A percentile compares a stretch with the other conserved stretches of the same genome.
These are phyloP conservation scores for Mycena maculata DNA, from an alignment of 768 basidiomycete genomes.

Conservation along the genomic window DNA sequence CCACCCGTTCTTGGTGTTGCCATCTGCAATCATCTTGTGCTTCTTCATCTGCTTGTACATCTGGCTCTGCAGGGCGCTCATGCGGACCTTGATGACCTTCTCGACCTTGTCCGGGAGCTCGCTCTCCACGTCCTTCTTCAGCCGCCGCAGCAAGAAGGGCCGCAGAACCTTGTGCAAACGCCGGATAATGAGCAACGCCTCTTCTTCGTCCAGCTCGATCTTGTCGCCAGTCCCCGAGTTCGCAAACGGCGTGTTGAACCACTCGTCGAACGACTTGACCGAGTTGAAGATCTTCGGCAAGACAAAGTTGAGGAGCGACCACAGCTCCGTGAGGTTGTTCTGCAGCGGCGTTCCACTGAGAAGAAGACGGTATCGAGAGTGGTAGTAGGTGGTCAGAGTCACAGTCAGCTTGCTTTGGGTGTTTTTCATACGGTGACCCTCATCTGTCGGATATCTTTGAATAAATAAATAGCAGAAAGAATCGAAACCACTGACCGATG, in stretches of 20 bases:
- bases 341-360: conserved; percentile 96
- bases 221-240: conserved; percentile 98
- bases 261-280: conserved; percentile 98
- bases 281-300: conserved; percentile 98
- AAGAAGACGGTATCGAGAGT: conserved; percentile 92
- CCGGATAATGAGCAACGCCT: conserved; percentile 95
- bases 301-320: conserved; percentile 95
- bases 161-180: conserved; percentile 96
- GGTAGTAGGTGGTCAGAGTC: conserved; percentile 92
- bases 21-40: conserved; percentile 95
- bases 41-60: conserved; percentile 98
- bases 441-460: conserved; percentile 61
- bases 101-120: conserved; percentile 98
- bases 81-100: conserved; percentile 96
- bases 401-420: conserved; percentile 89
- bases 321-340: conserved; percentile 96
- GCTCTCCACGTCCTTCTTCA: conserved; percentile 97
- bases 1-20: conserved; percentile 80
- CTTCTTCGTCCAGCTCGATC: conserved; percentile 99
- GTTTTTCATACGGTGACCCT: conserved; percentile 99
- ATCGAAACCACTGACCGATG: conserved; percentile 67
- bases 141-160: conserved; percentile 89
- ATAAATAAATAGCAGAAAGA: background rate
- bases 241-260: conserved; percentile 99
- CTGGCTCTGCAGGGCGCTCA: conserved; percentile 92